phyloP scores from a whole-genome alignment of 2,329 filamentous ascomycete genomes.

The Fusarium longipes region DNA sequence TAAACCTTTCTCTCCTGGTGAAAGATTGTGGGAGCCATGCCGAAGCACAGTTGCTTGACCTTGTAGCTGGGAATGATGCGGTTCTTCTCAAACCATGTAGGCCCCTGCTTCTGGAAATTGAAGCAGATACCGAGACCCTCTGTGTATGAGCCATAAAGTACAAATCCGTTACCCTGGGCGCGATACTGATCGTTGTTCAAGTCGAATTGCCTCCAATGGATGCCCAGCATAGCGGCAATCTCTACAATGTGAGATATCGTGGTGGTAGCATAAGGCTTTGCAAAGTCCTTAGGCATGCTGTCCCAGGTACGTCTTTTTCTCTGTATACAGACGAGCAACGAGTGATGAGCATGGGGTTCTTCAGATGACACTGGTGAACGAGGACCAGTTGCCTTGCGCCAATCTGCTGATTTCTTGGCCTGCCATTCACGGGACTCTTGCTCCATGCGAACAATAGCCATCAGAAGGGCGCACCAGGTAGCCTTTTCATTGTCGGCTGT shows the following conservation, averaged over 20 bases:
- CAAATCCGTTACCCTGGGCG: slow-evolving; percentile 53
- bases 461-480: slow-evolving; percentile 37
- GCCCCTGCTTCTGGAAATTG: slow-evolving; percentile 53
- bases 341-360: slow-evolving; percentile 18
- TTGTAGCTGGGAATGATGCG: slow-evolving; percentile 52
- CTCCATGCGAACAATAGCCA: slow-evolving; percentile 39
- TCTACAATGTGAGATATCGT: slow-evolving; percentile 53
- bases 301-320: slow-evolving; percentile 40
- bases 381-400: slow-evolving; percentile 25
- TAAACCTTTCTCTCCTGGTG: slow-evolving; percentile 38
- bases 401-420: slow-evolving; percentile 24
- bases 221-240: slow-evolving; percentile 52
- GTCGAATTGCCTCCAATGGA: slow-evolving; percentile 58
- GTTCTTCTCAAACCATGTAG: slow-evolving; percentile 50
- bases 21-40: slow-evolving; percentile 55
- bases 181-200: slow-evolving; percentile 51
- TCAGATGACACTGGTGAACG: neutral
- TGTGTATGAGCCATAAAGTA: slow-evolving; percentile 48
- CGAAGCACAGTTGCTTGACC: slow-evolving; percentile 56
- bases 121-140: slow-evolving; percentile 55
- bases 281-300: slow-evolving; percentile 39
- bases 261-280: slow-evolving; percentile 51
- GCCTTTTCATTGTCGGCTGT: slow-evolving; percentile 41
- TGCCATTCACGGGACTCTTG: slow-evolving; percentile 41
- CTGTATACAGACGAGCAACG: slow-evolving; percentile 39